Conservation (phyloP, 805 yeast species). For the Cyberlindnera lachancei region DNA sequence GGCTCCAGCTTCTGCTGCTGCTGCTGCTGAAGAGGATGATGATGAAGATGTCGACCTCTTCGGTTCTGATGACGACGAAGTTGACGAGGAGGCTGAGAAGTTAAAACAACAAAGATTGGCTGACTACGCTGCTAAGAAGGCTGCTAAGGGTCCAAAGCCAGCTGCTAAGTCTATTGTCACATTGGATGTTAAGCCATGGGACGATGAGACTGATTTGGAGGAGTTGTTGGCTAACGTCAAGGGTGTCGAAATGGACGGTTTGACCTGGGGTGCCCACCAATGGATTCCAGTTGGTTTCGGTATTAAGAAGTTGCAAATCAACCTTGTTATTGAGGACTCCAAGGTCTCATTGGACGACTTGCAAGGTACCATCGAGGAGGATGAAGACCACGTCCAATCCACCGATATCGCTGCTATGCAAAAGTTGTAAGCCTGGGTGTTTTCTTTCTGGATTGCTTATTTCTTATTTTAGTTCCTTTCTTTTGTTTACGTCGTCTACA, state of each 20-base stretch:
- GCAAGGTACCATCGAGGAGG: conserved; percentile 68
- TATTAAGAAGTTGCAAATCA: conserved; percentile 98
- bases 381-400: conserved; percentile 99
- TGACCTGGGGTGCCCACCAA: conserved; percentile 96
- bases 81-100: conserved; percentile 95
- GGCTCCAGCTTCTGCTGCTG: conserved; percentile 43
- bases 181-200: conserved; percentile 99
- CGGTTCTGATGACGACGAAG: conserved; percentile 89
- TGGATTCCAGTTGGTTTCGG: conserved; percentile 98
- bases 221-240: conserved; percentile 82
- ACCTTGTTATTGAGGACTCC: conserved; percentile 96
- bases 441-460: too few relatives aligned
- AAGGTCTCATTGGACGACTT: conserved; percentile 90
- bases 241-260: conserved; percentile 83
- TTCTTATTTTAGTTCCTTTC: conserved; percentile 6
- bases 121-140: conserved; percentile 96
- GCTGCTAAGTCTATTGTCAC: conserved; percentile 98
- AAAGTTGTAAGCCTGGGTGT: conserved; percentile 74
- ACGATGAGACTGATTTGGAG: conserved; percentile 96
- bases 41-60: conserved; percentile 93
- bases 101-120: conserved; percentile 97
- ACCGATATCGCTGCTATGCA: conserved; percentile 98
- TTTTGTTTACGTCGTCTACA: conserved; percentile 3
- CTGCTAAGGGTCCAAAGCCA: conserved; percentile 94
- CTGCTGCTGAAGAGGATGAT: conserved; percentile 57